Evolutionary conservation across 1,284 basidiomycete species (phyloP), one percentile per base, ranked within the genome.

Genomic region (Abortiporus biennis): DNA sequence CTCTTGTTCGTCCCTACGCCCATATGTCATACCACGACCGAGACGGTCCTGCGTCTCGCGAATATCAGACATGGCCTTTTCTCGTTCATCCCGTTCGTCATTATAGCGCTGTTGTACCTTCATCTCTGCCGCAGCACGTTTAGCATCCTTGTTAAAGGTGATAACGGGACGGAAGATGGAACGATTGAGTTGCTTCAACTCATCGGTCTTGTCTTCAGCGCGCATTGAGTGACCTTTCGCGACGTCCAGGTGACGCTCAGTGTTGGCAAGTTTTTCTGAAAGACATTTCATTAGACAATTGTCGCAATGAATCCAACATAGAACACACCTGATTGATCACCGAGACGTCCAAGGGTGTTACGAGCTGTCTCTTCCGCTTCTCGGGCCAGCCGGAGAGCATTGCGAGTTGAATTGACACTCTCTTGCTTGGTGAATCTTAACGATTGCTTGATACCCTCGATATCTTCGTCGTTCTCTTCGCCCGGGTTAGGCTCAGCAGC

Each of bases 361-460:
- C 87, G 71, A 17, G 92, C 96, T 5, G 90, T 96, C 64, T 99
- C 96, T 64, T 98, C 95, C 1, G 95, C 92, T 64, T 99, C 92
- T 12, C 88, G 75, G 17, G 94, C 95, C 59, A 98, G 74, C 38
- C 92, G 78, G 38, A 99, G 73, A 2, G 95, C 94, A 64, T 99
- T 98, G 53, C 94, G 74, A 1, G 93, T 92, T 19, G 87, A 89
- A 45, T 83, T 85, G 37, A 96, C 84, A 59, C 82, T 87, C 56
- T 99, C 95, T 64, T 97, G 92, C 68, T 99, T 99, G 51, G 91
- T 67, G 57, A 80, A 90, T 42, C 85, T 77, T 53, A 92, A 92
- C 67, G 94, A 84, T 59, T 91, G 81, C 68, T 97, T 98, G 69
- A 99, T 95, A 12, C 86, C 92, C 66, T 99, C 95, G 4, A 96